Base-by-base conservation (phyloP, 2,329 filamentous ascomycete species). In the Apiospora phragmitis region DNA sequence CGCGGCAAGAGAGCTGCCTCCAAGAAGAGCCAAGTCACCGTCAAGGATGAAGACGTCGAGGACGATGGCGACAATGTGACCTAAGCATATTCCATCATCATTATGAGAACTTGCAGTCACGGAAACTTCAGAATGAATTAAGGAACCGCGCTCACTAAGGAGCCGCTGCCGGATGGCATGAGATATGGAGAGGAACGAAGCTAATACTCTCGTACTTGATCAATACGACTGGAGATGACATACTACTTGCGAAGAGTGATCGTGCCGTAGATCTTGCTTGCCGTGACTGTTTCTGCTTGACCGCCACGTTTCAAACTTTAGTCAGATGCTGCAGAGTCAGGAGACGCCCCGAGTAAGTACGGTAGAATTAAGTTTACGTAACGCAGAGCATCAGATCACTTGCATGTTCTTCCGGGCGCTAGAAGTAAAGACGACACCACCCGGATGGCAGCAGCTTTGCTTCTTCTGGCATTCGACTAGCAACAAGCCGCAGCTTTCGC, bases 261-360 rank as follows among this genome's bases (percentile, higher is more conserved):
- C 32, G 21, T 21, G 21, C 4, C 6, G 32, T 62, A 38, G 55
- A n/a, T 21, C 18, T 38, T 62, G 18, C 55, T 38, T 38, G 6
- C 55, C 32, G 32, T 62, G 18, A 62, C 55, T 62, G 51, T n/a
- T 38, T n/a, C 11, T 38, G 55, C 55, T 38, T 62, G 55, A 62
- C 55, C 55, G 55, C 55, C 32, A 38, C n/a, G 55, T 38, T 62
- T 62, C 55, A 62, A 38, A 8, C 55, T 21, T 38, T 62, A 62
- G 32, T 62, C 55, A 62, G 55, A 62, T 12, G 18, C 55, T 38
- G 55, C 55, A 62, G n/a, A 62, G 55, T 62, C 55, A 62, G 55
- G 32, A 62, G 55, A 62, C 55, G 12, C 55, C 12, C 32, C 55
- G 55, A 62, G 55, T 62, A 62, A 62, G 55, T 47, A 47, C 43